phyloP scores from a whole-genome alignment of 2,329 filamentous ascomycete genomes.

The Polychaeton citri region DNA sequence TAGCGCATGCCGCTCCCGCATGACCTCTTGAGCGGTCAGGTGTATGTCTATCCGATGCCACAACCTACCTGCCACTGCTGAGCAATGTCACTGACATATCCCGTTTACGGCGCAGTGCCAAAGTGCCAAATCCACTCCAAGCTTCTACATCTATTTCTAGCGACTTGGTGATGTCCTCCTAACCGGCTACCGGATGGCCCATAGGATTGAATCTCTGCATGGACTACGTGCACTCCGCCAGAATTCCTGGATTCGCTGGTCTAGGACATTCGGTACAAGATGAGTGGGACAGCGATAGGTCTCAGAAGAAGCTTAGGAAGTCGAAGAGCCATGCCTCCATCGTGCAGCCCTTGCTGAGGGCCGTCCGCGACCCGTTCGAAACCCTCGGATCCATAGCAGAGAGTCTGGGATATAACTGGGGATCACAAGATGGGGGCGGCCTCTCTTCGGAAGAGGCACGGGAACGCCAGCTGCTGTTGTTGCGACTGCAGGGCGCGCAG shows the following conservation, averaged over 20 bases:
- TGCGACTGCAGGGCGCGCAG: constrained; percentile 3
- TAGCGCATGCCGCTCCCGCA: too few species aligned
- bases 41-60: too few species aligned
- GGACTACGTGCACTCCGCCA: constrained; percentile 4
- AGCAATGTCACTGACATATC: too few species aligned
- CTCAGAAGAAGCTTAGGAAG: constrained; percentile 5
- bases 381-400: constrained; percentile 6
- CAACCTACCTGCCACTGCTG: too few species aligned
- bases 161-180: too few species aligned
- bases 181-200: background rate
- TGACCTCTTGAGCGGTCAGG: too few species aligned
- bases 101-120: too few species aligned
- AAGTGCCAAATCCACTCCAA: too few species aligned
- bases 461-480: constrained; percentile 2
- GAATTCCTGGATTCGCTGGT: background rate
- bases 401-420: constrained; percentile 2
- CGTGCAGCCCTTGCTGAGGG: constrained; percentile 5
- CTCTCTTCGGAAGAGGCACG: background rate
- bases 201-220: constrained; percentile 3
- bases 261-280: constrained; percentile 1
- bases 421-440: background rate
- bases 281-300: constrained; percentile 2
- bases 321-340: constrained; percentile 6
- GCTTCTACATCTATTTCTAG: too few species aligned
- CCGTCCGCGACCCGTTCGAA: constrained; percentile 7